Conservation (phyloP, 1,284 basidiomycete species). For the Austroboletus rostrupii region DNA sequence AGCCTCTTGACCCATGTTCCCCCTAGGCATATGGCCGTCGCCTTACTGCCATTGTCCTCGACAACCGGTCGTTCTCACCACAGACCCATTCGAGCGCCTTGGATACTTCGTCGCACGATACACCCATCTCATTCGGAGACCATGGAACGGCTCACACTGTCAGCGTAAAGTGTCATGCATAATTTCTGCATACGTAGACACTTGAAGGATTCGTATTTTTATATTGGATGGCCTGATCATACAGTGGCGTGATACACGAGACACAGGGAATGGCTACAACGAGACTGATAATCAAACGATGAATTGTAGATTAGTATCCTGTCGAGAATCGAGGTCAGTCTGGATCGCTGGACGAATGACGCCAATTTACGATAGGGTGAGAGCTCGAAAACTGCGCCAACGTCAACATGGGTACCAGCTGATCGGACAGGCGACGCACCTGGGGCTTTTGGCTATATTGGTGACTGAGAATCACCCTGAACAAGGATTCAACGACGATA, state of each 20-base stretch:
- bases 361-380: constrained; percentile 68
- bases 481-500: neutral
- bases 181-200: neutral
- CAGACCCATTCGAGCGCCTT: neutral
- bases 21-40: constrained; percentile 46
- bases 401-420: constrained; percentile 1
- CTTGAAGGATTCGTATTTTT: neutral
- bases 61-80: constrained; percentile 19
- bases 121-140: constrained; percentile 27
- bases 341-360: neutral
- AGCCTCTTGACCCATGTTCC: constrained; percentile 1
- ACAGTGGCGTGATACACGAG: too few relatives aligned
- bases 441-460: constrained; percentile 89
- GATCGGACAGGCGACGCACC: constrained; percentile 32
- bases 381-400: constrained; percentile 60
- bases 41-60: constrained; percentile 58
- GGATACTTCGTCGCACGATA: constrained; percentile 1
- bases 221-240: neutral
- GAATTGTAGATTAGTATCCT: constrained; percentile 31
- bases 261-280: neutral
- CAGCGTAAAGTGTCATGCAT: constrained; percentile 33
- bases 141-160: constrained; percentile 31
- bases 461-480: constrained; percentile 49
- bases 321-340: neutral
- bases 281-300: constrained; percentile 20